Base-by-base conservation (phyloP, 192 early-diverging fungal genomes). In the Blastocladiella britannica region DNA sequence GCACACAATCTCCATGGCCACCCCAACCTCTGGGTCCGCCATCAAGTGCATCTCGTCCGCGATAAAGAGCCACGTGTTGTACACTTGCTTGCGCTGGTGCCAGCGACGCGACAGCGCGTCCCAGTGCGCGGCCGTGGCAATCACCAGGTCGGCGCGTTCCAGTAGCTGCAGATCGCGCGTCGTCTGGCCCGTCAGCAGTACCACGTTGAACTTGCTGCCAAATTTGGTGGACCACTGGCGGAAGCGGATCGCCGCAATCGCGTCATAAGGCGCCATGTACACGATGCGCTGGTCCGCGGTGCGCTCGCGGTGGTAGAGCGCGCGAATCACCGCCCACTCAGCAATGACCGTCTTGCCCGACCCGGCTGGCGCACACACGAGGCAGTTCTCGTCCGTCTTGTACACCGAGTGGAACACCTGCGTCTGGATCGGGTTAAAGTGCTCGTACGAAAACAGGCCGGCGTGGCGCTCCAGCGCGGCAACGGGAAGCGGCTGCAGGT, bases 361-460 rank as follows among this genome's bases (percentile, higher is more conserved):
- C 12, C 93, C 93, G 9, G 89, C 80, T 55, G 95, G 82, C 1
- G 93, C 91, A 51, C 91, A 88, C 51, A 99, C 69, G 60, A 99
- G 86, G 0, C 82, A 78, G 60, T 87, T 93, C 23, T 95, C 87
- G 55, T 95, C 91, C 7, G 79, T 72, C 29, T 72, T 74, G 66
- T 91, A 99, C 29, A 94, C 65, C 18, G 91, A 65, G 61, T 97
- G 84, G 70, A 96, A 95, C 1, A 82, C 79, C 64, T 97, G 93
- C 1, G 93, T 93, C 72, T 99, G 95, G 43, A 99, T 83, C 12
- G 93, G 86, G 63, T 95, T 97, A 67, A 97, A 94, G 23, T 72
- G 68, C 53, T 69, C 63, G 51, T 84, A 70, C 53, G 70, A 69
- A 0, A 52, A 37, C 52, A 5, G 63, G 3, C 0, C 25, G 15